Evolutionary conservation across 1,284 basidiomycete species (phyloP).

Genomic region (Naganishia liquefaciens): DNA sequence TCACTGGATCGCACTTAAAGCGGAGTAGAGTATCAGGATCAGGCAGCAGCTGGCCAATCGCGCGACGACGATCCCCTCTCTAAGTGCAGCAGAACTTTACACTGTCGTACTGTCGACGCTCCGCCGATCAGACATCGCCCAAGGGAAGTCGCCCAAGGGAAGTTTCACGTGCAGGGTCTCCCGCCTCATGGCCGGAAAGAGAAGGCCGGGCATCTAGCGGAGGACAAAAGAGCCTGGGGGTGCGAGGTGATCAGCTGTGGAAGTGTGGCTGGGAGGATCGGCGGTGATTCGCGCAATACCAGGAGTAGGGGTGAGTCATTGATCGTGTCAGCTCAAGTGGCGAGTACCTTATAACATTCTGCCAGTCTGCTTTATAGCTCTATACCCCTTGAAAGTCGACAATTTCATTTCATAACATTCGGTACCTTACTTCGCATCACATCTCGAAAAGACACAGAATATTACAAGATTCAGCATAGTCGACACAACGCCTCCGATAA

Average conservation of each 20-base stretch:
- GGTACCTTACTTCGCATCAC: background rate
- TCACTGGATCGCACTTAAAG: too few relatives aligned
- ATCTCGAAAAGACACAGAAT: background rate
- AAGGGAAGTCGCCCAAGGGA: too few relatives aligned
- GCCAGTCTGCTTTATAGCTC: background rate
- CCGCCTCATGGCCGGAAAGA: background rate
- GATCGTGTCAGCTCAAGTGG: background rate
- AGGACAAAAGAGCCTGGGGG: background rate
- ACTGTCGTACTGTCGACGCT: too few relatives aligned
- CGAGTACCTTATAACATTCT: background rate
- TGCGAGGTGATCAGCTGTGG: conserved; percentile 3
- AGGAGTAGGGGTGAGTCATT: conserved; percentile 2
- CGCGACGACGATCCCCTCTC: too few relatives aligned
- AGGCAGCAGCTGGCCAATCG: too few relatives aligned
- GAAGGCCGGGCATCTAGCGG: background rate
- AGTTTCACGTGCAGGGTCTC: background rate
- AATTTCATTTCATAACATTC: background rate
- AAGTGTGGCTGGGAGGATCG: background rate
- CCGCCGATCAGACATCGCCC: too few relatives aligned
- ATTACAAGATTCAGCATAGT: background rate
- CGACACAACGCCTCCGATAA: background rate
- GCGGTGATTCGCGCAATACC: background rate
- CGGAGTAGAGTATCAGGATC: too few relatives aligned
- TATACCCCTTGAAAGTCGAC: background rate
- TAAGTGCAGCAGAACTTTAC: too few relatives aligned